These are phyloP conservation scores for Trametes elegans DNA, from an alignment of 768 basidiomycete species.

Conservation along the genomic window DNA sequence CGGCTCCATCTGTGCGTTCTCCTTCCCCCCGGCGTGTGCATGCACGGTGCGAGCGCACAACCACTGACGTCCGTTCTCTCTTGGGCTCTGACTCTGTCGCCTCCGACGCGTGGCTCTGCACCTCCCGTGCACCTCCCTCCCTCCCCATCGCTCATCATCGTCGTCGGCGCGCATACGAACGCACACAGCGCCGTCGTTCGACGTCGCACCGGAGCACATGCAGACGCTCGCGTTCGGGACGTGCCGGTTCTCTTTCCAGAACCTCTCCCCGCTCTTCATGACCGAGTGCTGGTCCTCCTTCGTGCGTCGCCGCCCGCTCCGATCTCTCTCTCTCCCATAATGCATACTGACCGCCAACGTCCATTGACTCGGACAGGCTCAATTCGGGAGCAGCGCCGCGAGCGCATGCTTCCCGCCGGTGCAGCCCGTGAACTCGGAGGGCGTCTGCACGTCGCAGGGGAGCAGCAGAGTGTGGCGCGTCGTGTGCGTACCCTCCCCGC, in stretches of 20 bases:
- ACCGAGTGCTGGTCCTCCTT: conserved; percentile 22
- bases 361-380: too few species aligned
- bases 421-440: conserved; percentile 19
- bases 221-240: conserved; percentile 25
- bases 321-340: neutral
- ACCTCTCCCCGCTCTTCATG: conserved; percentile 13
- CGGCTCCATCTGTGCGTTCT: conserved; percentile 12
- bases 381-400: conserved; percentile 15
- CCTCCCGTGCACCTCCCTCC: too few species aligned
- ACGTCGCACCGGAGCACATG: conserved; percentile 8
- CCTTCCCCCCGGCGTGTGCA: too few species aligned
- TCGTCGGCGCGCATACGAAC: neutral
- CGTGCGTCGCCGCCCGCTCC: conserved; percentile 1
- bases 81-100: too few species aligned
- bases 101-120: too few species aligned
- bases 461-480: conserved; percentile 17
- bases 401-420: conserved; percentile 22
- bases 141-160: too few species aligned
- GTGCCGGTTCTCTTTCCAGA: conserved; percentile 26
- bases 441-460: conserved; percentile 13
- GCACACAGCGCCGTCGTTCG: conserved; percentile 18
- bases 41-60: too few species aligned
- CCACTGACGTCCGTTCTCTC: too few species aligned
- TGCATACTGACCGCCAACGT: too few species aligned
- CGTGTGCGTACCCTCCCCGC: conserved; percentile 12